Conservation (phyloP, 805 yeast genomes). For the Cyberlindnera maritima region DNA sequence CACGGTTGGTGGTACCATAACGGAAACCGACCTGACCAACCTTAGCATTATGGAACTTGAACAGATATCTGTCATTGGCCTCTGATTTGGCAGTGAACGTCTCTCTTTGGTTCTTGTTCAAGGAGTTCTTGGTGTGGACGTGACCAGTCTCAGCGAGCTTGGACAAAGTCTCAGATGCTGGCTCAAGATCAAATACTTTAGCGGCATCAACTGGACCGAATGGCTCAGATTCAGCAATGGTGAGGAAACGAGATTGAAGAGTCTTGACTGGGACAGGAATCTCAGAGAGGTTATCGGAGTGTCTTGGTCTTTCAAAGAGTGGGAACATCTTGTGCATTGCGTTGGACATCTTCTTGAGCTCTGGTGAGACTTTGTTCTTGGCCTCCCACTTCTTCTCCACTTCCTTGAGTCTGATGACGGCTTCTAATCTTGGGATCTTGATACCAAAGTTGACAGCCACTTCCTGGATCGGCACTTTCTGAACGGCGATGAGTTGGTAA, state of each 20-base stretch:
- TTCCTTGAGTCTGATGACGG: conserved; percentile 65
- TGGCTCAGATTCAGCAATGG: conserved; percentile 92
- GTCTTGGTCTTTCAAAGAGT: conserved; percentile 46
- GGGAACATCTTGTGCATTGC: conserved; percentile 83
- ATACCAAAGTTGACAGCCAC: conserved; percentile 77
- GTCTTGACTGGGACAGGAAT: conserved; percentile 88
- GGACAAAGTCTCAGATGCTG: conserved; percentile 78
- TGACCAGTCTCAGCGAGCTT: conserved; percentile 60
- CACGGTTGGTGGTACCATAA: conserved; percentile 89
- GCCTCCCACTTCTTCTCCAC: conserved; percentile 63
- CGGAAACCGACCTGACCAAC: conserved; percentile 88
- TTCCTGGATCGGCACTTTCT: conserved; percentile 60
- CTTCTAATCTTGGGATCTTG: conserved; percentile 84
- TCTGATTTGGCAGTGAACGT: conserved; percentile 46
- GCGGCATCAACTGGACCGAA: conserved; percentile 98
- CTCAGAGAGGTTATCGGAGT: conserved; percentile 81
- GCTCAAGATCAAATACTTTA: conserved; percentile 71
- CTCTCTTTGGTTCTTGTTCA: conserved; percentile 28
- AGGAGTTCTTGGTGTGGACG: conserved; percentile 36
- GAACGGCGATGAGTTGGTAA: conserved; percentile 49
- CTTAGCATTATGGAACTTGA: conserved; percentile 72
- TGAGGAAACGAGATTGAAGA: conserved; percentile 74
- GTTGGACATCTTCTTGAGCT: conserved; percentile 54
- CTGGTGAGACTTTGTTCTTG: conserved; percentile 50
- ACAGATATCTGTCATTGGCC: conserved; percentile 55